Conservation (phyloP, 805 yeast genomes). For the Candida saitoana region DNA sequence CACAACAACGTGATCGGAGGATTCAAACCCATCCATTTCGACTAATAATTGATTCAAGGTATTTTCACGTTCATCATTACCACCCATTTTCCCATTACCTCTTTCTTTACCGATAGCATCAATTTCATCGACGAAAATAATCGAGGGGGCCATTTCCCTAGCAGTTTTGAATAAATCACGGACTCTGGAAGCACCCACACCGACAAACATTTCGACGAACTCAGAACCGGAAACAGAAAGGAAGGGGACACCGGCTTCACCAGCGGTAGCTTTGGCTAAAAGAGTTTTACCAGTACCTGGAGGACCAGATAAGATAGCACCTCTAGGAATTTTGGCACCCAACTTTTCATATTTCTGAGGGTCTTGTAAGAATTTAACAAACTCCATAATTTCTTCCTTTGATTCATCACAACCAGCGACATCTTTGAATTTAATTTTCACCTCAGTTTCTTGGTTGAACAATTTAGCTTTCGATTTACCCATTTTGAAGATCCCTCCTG, state of each 20-base stretch:
- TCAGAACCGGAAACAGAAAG: conserved; percentile 90
- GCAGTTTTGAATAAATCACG: conserved; percentile 90
- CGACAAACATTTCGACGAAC: conserved; percentile 95
- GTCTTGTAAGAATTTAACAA: conserved; percentile 81
- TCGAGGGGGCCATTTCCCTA: conserved; percentile 84
- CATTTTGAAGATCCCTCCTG: conserved; percentile 66
- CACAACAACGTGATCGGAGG: conserved; percentile 88
- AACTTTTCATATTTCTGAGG: conserved; percentile 80
- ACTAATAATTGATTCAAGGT: conserved; percentile 89
- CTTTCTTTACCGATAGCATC: conserved; percentile 93
- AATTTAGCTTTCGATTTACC: conserved; percentile 77
- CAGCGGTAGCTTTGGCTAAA: conserved; percentile 92
- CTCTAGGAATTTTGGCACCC: conserved; percentile 94
- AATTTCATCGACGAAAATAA: conserved; percentile 89
- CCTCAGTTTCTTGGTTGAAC: conserved; percentile 79
- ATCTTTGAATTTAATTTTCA: conserved; percentile 77
- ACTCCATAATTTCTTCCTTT: conserved; percentile 92
- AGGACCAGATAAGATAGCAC: conserved; percentile 91
- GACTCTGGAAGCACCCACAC: conserved; percentile 94
- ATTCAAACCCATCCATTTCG: conserved; percentile 92
- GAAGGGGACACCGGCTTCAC: conserved; percentile 94
- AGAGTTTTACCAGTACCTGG: conserved; percentile 97
- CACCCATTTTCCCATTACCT: conserved; percentile 66
- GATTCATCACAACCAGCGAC: conserved; percentile 96
- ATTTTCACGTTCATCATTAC: conserved; percentile 91